Base-by-base conservation (phyloP, 2,329 filamentous ascomycete species). In the Dothideomycetes sp. region DNA sequence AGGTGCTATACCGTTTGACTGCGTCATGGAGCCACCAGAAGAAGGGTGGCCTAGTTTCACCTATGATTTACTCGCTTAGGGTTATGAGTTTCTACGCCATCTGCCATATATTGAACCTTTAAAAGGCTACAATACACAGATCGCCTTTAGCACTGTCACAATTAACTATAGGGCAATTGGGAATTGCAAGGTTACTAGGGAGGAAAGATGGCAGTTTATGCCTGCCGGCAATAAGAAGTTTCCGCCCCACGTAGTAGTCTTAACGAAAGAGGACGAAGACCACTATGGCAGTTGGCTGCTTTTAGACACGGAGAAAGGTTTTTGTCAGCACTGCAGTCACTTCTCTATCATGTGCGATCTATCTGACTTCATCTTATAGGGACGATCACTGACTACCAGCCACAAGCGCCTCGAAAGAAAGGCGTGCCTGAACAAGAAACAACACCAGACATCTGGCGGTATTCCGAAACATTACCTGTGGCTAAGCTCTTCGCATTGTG, bases 261-360 rank as follows among this genome's bases (percentile, higher is more conserved):
- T 38, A 23, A 38, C 34, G 3, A 23, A 28, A 3, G 34, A 38
- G 22, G 34, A 15, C 7, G 34, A 38, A 19, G 23, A 38, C 13
- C 28, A 38, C 22, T 29, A 38, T 29, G 34, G 34, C 11, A 38
- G 34, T 13, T 28, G 25, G 34, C 22, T 38, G 3, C 34, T 38
- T 28, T 12, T 38, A 9, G 34, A 38, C 20, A 38, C 19, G 23
- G 34, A 38, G 17, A 38, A 38, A 6, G 34, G 34, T 38, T 19
- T n/a, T n/a, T 7, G 34, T 38, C 11, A 13, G n/a, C n/a, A n/a
- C n/a, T n/a, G n/a, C n/a, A n/a, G n/a, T n/a, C n/a, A n/a, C n/a
- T n/a, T 17, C 29, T 15, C 29, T 18, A 18, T 32, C 7, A 34
- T 34, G 32, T 17, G 13, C 17, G 19, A 20, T 9, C 11, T 17